Evolutionary conservation across 2,329 filamentous ascomycete species (phyloP).

Genomic region (Gaeumannomyces sp.): DNA sequence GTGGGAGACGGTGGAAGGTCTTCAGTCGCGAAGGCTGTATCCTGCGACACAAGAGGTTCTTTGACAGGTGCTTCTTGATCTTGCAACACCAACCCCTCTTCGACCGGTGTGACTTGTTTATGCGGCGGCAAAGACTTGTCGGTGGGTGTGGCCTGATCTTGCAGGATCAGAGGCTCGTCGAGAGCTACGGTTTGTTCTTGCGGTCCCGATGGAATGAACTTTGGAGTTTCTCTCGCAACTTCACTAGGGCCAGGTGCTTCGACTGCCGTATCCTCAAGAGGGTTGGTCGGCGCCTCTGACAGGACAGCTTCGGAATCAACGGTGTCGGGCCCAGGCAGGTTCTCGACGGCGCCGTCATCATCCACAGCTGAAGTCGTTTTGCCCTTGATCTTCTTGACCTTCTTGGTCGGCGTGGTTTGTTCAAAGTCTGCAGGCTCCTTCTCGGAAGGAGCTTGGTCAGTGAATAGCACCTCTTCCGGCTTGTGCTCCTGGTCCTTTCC

Average conservation of each 20-base stretch:
- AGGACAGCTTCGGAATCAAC: not conserved
- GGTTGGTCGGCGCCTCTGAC: not conserved
- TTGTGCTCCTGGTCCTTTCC: not conserved
- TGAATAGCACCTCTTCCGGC: not conserved
- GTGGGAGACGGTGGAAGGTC: not conserved
- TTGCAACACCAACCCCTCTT: too few species aligned
- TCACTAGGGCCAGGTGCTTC: not conserved
- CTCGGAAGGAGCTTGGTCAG: not conserved
- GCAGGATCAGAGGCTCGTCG: not conserved
- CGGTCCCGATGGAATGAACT: not conserved
- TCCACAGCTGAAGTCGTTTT: not conserved
- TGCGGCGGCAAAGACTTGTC: too few species aligned
- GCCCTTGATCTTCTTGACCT: slow-evolving; percentile 25
- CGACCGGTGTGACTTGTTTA: too few species aligned
- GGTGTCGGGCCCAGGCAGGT: not conserved
- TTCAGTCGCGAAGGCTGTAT: not conserved
- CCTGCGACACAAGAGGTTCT: not conserved
- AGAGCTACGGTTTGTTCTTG: not conserved
- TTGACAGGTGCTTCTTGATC: not conserved
- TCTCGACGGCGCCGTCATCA: not conserved
- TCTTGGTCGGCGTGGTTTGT: slow-evolving; percentile 25
- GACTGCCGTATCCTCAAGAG: too few species aligned
- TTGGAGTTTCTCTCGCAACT: not conserved
- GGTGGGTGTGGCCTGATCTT: not conserved
- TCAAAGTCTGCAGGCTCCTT: not conserved